phyloP scores from a whole-genome alignment of 257 asterid species.

The Lycium barbarum region DNA sequence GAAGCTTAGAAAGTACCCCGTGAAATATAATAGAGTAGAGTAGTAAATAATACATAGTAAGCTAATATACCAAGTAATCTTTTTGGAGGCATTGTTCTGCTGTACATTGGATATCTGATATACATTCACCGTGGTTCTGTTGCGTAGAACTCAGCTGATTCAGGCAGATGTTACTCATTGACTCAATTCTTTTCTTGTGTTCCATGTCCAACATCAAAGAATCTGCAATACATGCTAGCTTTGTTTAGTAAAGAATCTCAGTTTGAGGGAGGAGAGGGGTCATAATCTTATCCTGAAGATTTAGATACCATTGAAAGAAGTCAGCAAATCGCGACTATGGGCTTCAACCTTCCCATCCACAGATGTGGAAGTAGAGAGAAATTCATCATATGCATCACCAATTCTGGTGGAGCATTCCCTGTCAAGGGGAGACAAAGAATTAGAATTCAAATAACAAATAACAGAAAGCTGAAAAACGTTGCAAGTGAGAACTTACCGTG shows the following conservation, averaged over 20 bases:
- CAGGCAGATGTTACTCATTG: conserved; percentile 43
- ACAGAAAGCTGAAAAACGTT: conserved; percentile 17
- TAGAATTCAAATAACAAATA: background rate
- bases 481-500: conserved; percentile 53
- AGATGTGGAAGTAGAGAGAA: conserved; percentile 56
- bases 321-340: conserved; percentile 44
- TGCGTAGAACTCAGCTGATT: conserved; percentile 54
- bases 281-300: background rate
- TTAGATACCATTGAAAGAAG: conserved; percentile 54
- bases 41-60: background rate
- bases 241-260: conserved; percentile 18
- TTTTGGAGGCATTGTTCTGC: conserved; percentile 63
- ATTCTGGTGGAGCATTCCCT: conserved; percentile 58
- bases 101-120: conserved; percentile 59
- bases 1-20: background rate
- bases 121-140: conserved; percentile 47
- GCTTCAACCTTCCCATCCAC: conserved; percentile 50
- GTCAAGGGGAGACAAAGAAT: conserved; percentile 34
- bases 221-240: conserved; percentile 47
- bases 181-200: conserved; percentile 53
- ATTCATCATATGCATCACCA: conserved; percentile 45
- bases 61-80: conserved; percentile 60
- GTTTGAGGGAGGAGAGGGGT: background rate
- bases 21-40: background rate
- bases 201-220: conserved; percentile 60